Percentiles rank a stretch among this genome's conserved stretches.
phyloP scores from a whole-genome alignment of 2,329 filamentous ascomycete genomes.

The Cucurbitaria berberidis region DNA sequence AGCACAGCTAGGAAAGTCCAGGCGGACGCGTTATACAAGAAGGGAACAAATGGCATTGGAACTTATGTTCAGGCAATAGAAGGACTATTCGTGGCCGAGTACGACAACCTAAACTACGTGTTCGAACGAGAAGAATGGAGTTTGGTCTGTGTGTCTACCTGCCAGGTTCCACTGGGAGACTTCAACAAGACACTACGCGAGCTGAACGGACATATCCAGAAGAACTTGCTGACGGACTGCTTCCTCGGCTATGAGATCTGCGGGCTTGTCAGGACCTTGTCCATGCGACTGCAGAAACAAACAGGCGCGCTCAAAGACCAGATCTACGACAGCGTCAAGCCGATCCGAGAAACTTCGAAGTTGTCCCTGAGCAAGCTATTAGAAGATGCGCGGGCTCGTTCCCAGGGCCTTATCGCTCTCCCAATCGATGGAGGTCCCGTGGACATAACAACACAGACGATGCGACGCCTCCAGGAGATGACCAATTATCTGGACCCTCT shows the following conservation, averaged over 20 bases:
- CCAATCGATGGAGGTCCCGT: conserved; percentile 80
- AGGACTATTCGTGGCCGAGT: conserved; percentile 84
- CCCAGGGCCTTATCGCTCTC: conserved; percentile 69
- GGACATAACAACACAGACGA: conserved; percentile 80
- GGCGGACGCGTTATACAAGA: conserved; percentile 81
- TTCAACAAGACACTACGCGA: conserved; percentile 86
- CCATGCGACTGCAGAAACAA: conserved; percentile 77
- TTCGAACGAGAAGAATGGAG: conserved; percentile 88
- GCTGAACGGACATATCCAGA: conserved; percentile 86
- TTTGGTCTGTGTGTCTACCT: conserved; percentile 77
- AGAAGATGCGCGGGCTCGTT: conserved; percentile 78
- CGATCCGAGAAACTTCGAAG: conserved; percentile 90
- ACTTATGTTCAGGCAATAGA: conserved; percentile 89
- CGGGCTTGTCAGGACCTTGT: conserved; percentile 82
- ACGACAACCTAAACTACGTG: conserved; percentile 86
- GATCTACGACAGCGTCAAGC: conserved; percentile 84
- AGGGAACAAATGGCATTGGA: conserved; percentile 88
- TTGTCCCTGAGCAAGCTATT: conserved; percentile 81
- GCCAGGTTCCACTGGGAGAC: conserved; percentile 77
- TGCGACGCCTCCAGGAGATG: conserved; percentile 85
- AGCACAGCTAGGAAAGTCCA: conserved; percentile 77
- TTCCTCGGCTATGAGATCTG: conserved; percentile 95
- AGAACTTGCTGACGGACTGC: conserved; percentile 86
- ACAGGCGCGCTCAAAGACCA: conserved; percentile 86
- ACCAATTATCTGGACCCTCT: conserved; percentile 85